These are phyloP conservation scores for Pyrenophora seminiperda DNA, from an alignment of 2,329 filamentous ascomycete species.

Conservation along the genomic window DNA sequence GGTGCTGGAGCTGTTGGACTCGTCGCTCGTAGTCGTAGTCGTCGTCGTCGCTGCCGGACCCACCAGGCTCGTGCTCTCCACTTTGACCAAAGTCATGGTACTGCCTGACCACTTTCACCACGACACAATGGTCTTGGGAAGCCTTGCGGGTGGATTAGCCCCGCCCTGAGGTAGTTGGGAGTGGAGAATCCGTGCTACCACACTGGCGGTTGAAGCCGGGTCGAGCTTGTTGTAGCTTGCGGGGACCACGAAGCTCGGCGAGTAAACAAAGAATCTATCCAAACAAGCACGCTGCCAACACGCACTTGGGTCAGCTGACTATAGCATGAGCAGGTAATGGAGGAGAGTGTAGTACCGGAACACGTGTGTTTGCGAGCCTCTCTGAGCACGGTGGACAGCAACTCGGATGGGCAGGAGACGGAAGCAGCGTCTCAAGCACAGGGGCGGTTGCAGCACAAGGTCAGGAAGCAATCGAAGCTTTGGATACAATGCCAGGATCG, in stretches of 20 bases:
- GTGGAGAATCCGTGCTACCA: slow-evolving; percentile 5
- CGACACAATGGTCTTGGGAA: slow-evolving; percentile 16
- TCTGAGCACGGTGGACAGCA: slow-evolving; percentile 10
- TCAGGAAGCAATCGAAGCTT: slow-evolving; percentile 6
- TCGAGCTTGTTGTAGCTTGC: slow-evolving; percentile 21
- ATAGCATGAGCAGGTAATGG: slow-evolving; percentile 3
- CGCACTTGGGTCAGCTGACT: slow-evolving; percentile 32
- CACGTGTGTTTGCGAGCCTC: slow-evolving; percentile 11
- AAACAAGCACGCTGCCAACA: slow-evolving; percentile 27
- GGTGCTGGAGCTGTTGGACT: slow-evolving; percentile 39
- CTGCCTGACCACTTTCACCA: slow-evolving; percentile 17
- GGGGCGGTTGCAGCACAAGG: slow-evolving; percentile 16
- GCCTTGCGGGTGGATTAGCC: slow-evolving; percentile 2
- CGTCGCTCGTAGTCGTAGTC: slow-evolving; percentile 36
- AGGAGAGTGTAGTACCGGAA: slow-evolving; percentile 20
- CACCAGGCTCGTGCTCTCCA: slow-evolving; percentile 34
- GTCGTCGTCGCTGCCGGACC: slow-evolving; percentile 32
- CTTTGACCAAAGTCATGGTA: slow-evolving; percentile 33
- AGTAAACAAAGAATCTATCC: slow-evolving; percentile 29
- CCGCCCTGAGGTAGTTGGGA: slow-evolving; percentile 1
- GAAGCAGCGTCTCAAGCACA: slow-evolving; percentile 16
- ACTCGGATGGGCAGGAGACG: too few species aligned
- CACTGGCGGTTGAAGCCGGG: slow-evolving; percentile 10
- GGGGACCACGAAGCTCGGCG: slow-evolving; percentile 21
- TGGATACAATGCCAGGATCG: slow-evolving; percentile 1